Base-by-base conservation (phyloP, 192 early-diverging fungal genomes). In the Oehlia diaphana region DNA sequence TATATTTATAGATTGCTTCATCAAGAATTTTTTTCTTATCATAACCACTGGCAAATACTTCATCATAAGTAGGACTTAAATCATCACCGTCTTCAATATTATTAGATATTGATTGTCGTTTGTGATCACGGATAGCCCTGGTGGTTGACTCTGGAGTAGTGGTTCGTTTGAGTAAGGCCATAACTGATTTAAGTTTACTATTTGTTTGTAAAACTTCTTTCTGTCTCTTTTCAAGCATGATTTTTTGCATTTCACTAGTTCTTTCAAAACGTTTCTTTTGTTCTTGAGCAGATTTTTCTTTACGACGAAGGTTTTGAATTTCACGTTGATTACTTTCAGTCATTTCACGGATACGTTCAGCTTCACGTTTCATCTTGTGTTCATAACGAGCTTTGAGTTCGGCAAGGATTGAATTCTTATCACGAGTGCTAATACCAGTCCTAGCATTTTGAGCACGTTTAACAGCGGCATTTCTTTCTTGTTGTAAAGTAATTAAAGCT, bases 381-480 rank as follows among this genome's bases (percentile, higher is more conserved):
- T 91, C 90, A 23, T 91, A 91, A 35, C 82, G 85, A 78, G 85
- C 81, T 71, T 86, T 86, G 26, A 89, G 31, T 74, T 82, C 80
- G 26, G 37, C 16, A 61, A 81, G 28, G 50, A 77, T 81, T 78
- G 79, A 87, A 76, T 78, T 84, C 75, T 86, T 87, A 10, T 88
- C 85, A 28, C 83, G 76, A 49, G 39, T 74, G 66, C 80, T 82
- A 62, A n/a, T n/a, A n/a, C n/a, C n/a, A n/a, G n/a, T n/a, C n/a
- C n/a, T n/a, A n/a, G 75, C 81, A 79, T 72, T 53, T 50, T 16
- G 4, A 26, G 92, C 87, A 49, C 87, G 83, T 70, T 89, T 84
- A 33, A 94, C 72, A 1, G 93, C 94, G 68, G 82, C 63, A 62
- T 96, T 91, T 12, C 93, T 83, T 81, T 94, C 91, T 50, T 81